phyloP scores from a whole-genome alignment of 2,329 filamentous ascomycete genomes.

The Sporothrix globosa region DNA sequence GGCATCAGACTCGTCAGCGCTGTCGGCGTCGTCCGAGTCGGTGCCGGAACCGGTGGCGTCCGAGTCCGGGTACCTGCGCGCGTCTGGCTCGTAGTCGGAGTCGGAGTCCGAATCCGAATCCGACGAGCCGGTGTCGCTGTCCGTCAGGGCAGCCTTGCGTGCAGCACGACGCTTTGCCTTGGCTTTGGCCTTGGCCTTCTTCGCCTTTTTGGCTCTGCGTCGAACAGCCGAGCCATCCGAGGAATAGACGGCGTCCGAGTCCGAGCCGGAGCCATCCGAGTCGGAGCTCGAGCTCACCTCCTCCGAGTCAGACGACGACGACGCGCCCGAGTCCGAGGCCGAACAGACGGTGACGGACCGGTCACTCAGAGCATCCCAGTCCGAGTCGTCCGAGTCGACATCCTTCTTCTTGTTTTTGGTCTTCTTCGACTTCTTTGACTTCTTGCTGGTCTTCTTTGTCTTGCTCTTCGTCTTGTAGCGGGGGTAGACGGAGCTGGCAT shows the following conservation, averaged over 20 bases:
- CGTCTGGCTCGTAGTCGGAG: not conserved
- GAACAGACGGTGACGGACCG: conserved; percentile 5
- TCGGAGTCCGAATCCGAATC: not conserved
- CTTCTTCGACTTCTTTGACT: not conserved
- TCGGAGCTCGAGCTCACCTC: conserved; percentile 4
- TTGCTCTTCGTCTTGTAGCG: not conserved
- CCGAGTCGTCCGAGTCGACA: conserved; percentile 2
- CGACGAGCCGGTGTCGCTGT: conserved; percentile 5
- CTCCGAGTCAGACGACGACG: not conserved
- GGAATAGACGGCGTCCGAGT: not conserved
- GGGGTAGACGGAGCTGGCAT: not conserved
- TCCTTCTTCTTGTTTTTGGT: not conserved
- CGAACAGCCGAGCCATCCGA: not conserved
- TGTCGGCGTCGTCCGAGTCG: conserved; percentile 8
- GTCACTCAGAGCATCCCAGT: conserved; percentile 39
- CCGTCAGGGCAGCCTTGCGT: not conserved
- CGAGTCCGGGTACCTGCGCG: not conserved
- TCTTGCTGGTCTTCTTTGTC: conserved; percentile 9
- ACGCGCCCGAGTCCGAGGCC: conserved; percentile 14
- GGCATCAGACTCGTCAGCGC: conserved; percentile 5
- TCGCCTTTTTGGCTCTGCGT: not conserved
- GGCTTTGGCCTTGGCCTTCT: not conserved
- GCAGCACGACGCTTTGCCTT: not conserved
- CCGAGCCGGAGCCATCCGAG: not conserved
- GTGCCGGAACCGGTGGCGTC: conserved; percentile 1